Conservation (phyloP, 306 rosid genomes). For the Cicer bijugum region DNA sequence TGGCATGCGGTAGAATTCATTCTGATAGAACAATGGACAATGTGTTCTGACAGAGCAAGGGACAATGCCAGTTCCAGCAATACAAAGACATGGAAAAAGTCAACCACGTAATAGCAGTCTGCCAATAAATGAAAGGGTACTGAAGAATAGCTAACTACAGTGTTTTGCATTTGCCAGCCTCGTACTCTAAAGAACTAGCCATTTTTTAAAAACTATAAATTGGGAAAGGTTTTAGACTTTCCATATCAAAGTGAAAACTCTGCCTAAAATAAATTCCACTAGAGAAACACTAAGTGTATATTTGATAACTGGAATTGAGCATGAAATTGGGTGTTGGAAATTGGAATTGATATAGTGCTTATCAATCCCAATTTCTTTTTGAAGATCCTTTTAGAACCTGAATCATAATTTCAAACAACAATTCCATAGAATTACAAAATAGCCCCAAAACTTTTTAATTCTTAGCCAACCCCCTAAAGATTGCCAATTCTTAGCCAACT, state of each 20-base stretch:
- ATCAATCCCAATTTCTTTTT: background rate
- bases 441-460: background rate
- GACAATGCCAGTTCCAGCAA: background rate
- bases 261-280: background rate
- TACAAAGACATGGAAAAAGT: background rate
- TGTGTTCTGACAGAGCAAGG: too few species aligned
- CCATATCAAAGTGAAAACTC: slow-evolving; percentile 14
- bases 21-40: too few species aligned
- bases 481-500: background rate
- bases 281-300: background rate
- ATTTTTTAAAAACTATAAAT: background rate
- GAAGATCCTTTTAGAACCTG: background rate
- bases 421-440: background rate
- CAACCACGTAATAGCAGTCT: background rate
- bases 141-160: background rate
- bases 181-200: background rate
- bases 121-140: slow-evolving; percentile 14
- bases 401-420: slow-evolving; percentile 9
- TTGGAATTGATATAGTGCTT: background rate
- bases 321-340: background rate
- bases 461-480: background rate
- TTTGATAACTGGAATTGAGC: background rate
- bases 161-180: slow-evolving; percentile 8
- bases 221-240: background rate
- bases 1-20: too few species aligned